Evolutionary conservation across 129 eudicot species (phyloP).

Genomic region (Tagetes erecta): DNA sequence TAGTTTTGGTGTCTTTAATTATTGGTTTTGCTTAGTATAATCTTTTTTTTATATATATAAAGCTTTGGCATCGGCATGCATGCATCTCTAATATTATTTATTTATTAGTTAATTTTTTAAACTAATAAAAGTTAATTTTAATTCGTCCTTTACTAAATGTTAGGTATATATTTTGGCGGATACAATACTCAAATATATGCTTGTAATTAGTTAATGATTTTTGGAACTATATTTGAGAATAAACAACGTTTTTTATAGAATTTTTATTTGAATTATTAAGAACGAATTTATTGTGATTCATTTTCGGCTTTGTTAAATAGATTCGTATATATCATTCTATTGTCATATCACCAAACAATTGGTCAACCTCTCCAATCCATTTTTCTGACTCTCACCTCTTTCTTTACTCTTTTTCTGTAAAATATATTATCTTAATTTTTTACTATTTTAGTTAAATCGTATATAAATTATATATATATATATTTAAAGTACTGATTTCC

Average conservation of each 20-base stretch:
- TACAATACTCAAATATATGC: neutral
- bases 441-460: neutral
- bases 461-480: too few species aligned
- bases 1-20: constrained; percentile 19
- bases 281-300: neutral
- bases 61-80: constrained; percentile 25
- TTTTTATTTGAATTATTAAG: neutral
- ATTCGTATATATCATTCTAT: neutral
- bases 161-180: constrained; percentile 14
- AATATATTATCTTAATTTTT: neutral
- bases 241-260: neutral
- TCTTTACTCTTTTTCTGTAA: neutral
- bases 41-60: neutral
- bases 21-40: constrained; percentile 16
- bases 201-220: neutral
- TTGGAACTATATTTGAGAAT: neutral
- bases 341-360: neutral
- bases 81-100: constrained; percentile 19
- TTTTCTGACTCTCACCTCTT: neutral
- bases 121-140: neutral
- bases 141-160: constrained; percentile 20
- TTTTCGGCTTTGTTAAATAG: too few species aligned
- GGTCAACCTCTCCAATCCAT: constrained; percentile 7
- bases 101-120: too few species aligned
- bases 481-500: neutral